Base-by-base conservation (phyloP, 2,329 filamentous ascomycete genomes). In the Cladosporium sp. region DNA sequence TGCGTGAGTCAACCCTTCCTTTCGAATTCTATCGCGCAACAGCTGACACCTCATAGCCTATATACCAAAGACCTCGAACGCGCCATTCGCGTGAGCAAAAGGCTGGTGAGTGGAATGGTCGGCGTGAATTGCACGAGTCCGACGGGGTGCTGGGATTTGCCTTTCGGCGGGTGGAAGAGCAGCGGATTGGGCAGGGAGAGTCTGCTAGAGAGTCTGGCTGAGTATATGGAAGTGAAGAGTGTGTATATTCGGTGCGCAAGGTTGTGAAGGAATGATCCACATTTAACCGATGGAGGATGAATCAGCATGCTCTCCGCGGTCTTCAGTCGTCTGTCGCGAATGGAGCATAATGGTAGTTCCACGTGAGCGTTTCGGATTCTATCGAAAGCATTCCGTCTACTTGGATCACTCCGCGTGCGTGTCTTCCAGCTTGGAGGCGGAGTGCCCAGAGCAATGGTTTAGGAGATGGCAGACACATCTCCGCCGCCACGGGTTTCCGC, bases 81-180 rank as follows among this genome's bases (percentile, higher is more conserved):
- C 2, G 21, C 47, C 11, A 51, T 51, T 21, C 21, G 24, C 15
- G 21, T 51, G 24, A 51, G 24, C 21, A 51, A 26, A 24, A 28
- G 15, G 47, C 10, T 51, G 14, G 3, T 15, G 5, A 28, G 24
- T 8, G 47, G 6, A 3, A 51, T 51, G 47, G 24, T 51, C 2
- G 24, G 24, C 47, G 14, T 51, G 11, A 15, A 15, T 15, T 51
- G 21, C 21, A 51, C 24, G 10, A 51, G 47, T 28, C 47, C 11
- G 11, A 28, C 21, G 4, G 8, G 47, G 5, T 51, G 47, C 24
- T 51, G 21, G 47, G 83, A 88, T 72, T 72, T 90, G 68, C 86
- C 86, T 47, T 84, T 84, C 72, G 82, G 82, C 67, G 82, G 82
- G 4, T 84, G 76, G 75, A 84, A 84, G 76, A 79, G 83, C 77